Evolutionary conservation across 352 stramenopile genomes (phyloP), one percentile per base, ranked within the genome.

Genomic region (Globisporangium paddicum): DNA sequence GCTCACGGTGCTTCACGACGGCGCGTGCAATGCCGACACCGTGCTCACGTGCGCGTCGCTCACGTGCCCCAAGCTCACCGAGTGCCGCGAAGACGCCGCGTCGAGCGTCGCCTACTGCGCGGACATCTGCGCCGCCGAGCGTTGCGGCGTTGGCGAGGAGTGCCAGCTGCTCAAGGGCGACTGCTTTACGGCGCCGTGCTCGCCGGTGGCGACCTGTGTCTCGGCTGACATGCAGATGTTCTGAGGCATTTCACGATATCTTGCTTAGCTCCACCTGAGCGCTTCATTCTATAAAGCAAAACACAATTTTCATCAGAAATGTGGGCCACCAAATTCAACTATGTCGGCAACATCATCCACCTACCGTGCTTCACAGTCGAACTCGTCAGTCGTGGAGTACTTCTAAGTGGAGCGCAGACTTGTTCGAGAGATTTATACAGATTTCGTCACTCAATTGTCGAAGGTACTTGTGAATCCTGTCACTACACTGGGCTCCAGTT

Each of bases 101-200:
- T 54, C 49, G 14, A 57, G 72, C 1, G 56, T 75, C 4, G 68
- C 76, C 8, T 82, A 79, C 58, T 88, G 76, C 55, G 74, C 67
- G 1, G 79, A 87, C 25, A 60, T 87, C 0, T 86, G 76, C 55
- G 73, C 72, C 1, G 46, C 64, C 0, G 76, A 88, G 23, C 76
- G 74, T 32, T 89, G 79, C 44, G 67, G 71, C 14, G 66, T 69
- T 16, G 51, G 70, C 9, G 73, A 82, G 38, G 61, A 66, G 26
- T 87, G 77, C 26, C 55, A 85, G 55, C 64, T 86, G 6, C 50
- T 79, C 0, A 62, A 79, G 14, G 61, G 61, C 0, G 72, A 77
- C 37, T 89, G 79, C 63, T 84, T 65, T 67, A 86, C 74, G 8
- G 76, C 74, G 9, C 74, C 76, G 5, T 87, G 76, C 51, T 79